These are phyloP conservation scores for Lactarius quietus DNA, from an alignment of 768 basidiomycete species.

Conservation along the genomic window DNA sequence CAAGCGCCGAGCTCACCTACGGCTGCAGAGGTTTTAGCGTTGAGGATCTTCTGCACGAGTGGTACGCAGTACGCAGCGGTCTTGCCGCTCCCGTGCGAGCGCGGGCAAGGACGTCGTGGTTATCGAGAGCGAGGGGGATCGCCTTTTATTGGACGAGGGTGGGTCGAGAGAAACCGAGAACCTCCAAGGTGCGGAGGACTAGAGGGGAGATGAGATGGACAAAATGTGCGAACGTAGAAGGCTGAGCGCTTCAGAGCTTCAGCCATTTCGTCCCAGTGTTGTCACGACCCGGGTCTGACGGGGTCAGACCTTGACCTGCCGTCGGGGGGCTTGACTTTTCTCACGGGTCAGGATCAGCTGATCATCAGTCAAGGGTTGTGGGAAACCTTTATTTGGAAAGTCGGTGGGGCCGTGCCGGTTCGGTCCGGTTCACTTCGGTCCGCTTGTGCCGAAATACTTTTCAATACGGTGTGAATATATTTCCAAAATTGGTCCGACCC, in stretches of 20 bases:
- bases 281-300: too few relatives aligned
- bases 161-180: slow-evolving; percentile 84
- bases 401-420: too few relatives aligned
- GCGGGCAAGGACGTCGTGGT: slow-evolving; percentile 85
- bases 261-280: neutral
- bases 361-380: too few relatives aligned
- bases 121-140: slow-evolving; percentile 90
- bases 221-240: slow-evolving; percentile 46
- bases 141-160: slow-evolving; percentile 90
- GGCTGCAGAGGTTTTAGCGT: slow-evolving; percentile 67
- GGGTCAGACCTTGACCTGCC: too few relatives aligned
- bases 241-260: too few relatives aligned
- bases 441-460: too few relatives aligned
- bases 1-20: slow-evolving; percentile 24
- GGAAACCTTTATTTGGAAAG: too few relatives aligned
- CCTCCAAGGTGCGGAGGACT: slow-evolving; percentile 83
- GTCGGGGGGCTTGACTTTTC: too few relatives aligned
- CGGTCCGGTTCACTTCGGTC: too few relatives aligned
- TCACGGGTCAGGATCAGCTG: too few relatives aligned
- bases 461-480: too few relatives aligned
- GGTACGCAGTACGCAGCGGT: slow-evolving; percentile 96
- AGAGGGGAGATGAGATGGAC: slow-evolving; percentile 80
- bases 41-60: slow-evolving; percentile 81
- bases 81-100: slow-evolving; percentile 95
- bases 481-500: too few relatives aligned